A percentile compares a stretch with the other conserved stretches of the same genome.
These are phyloP conservation scores for Boletus sp. DNA, from an alignment of 768 basidiomycete genomes.

Conservation along the genomic window DNA sequence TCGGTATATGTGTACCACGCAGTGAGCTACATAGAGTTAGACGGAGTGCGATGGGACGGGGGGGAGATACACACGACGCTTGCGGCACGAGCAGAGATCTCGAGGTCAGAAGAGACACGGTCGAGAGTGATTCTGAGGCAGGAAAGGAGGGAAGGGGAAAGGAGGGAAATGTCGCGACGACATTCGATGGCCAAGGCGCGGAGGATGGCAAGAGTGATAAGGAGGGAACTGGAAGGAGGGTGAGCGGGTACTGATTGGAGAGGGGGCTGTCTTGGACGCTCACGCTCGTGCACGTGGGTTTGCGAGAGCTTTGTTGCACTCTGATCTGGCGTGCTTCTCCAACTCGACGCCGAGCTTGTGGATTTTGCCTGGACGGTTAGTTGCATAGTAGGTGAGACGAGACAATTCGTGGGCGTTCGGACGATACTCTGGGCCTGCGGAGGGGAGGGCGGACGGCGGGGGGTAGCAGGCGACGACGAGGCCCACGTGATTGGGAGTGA, in stretches of 20 bases:
- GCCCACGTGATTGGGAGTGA: conserved; percentile 80
- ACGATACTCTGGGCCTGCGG: conserved; percentile 71
- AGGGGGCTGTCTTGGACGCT: conserved; percentile 30
- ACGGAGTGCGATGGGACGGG: not conserved
- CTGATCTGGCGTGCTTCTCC: conserved; percentile 65
- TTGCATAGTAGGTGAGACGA: conserved; percentile 80
- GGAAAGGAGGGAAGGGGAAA: conserved; percentile 66
- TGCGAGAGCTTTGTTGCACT: conserved; percentile 59
- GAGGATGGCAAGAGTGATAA: conserved; percentile 81
- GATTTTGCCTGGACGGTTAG: conserved; percentile 78
- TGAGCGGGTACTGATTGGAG: not conserved
- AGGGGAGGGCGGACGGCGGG: conserved; percentile 65
- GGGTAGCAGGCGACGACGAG: conserved; percentile 88
- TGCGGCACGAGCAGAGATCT: conserved; percentile 73
- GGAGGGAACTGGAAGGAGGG: conserved; percentile 51
- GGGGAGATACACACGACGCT: conserved; percentile 58
- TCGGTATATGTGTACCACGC: conserved; percentile 93
- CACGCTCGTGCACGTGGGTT: conserved; percentile 80
- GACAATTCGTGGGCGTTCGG: conserved; percentile 86
- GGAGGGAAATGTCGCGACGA: conserved; percentile 72
- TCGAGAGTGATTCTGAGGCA: conserved; percentile 58
- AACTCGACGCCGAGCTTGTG: conserved; percentile 73
- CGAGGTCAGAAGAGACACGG: conserved; percentile 61
- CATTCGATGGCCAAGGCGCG: conserved; percentile 84
- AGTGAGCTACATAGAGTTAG: conserved; percentile 57